Percentiles rank a stretch among this genome's conserved stretches.
Evolutionary conservation across 176 grass and related monocot genomes (phyloP).

Genomic region (Hsuehochloa calcarea): DNA sequence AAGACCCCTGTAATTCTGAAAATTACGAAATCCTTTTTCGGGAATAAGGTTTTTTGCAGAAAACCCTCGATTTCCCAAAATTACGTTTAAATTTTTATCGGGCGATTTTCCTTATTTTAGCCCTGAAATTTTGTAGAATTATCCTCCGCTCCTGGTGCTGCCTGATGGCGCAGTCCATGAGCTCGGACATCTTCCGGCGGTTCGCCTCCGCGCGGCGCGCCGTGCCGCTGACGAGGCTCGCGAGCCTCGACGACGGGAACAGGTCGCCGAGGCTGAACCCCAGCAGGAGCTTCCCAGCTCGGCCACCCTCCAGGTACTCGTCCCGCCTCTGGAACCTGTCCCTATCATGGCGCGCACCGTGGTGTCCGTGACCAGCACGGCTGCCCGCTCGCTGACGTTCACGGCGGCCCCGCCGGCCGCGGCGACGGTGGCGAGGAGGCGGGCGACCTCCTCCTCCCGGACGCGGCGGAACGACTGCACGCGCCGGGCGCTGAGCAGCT

Average conservation of each 20-base stretch:
- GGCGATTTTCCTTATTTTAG: no score
- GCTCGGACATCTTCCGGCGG: neutral
- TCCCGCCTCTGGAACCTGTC: conserved; percentile 20
- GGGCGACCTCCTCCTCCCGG: conserved; percentile 35
- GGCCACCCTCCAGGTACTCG: neutral
- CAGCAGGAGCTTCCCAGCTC: neutral
- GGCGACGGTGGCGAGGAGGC: conserved; percentile 1
- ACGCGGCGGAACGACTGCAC: conserved; percentile 31
- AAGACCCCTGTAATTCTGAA: no score
- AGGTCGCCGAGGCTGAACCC: conserved; percentile 13
- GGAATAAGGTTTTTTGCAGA: no score
- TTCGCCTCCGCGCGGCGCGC: neutral
- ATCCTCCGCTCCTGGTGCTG: neutral
- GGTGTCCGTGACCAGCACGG: conserved; percentile 4
- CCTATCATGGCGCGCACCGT: conserved; percentile 26
- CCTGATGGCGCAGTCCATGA: neutral
- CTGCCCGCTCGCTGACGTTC: conserved; percentile 31
- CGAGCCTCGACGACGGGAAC: conserved; percentile 16
- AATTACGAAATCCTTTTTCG: no score
- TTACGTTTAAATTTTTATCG: no score
- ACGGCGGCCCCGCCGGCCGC: neutral
- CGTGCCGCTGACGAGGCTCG: neutral
- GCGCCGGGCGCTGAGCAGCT: conserved; percentile 33
- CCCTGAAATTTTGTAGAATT: no score
- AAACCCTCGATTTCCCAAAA: no score